Percentiles rank a stretch among this genome's conserved stretches.
phyloP scores from a whole-genome alignment of 192 early-diverging fungal species.

The Coemansia sp. region DNA sequence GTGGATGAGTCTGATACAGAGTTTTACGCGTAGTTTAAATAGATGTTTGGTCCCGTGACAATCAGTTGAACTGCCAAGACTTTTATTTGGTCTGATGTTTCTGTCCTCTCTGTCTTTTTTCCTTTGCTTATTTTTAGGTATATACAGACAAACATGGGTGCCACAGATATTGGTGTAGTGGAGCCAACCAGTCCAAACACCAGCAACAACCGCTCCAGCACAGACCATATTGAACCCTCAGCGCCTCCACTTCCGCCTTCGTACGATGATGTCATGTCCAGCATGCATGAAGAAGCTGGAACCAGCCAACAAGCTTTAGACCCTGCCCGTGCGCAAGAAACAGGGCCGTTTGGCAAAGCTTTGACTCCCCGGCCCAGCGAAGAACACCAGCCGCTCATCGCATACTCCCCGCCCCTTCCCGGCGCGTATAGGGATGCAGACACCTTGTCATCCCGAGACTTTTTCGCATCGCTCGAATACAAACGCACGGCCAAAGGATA shows the following conservation, averaged over 20 bases:
- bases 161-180: neutral
- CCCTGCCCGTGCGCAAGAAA: neutral
- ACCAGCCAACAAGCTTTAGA: constrained; percentile 3
- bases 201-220: neutral
- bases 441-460: constrained; percentile 35
- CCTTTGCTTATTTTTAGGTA: too few relatives aligned
- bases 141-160: too few relatives aligned
- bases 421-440: neutral
- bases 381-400: constrained; percentile 12
- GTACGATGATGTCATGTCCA: constrained; percentile 40
- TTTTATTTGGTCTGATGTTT: too few relatives aligned
- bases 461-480: constrained; percentile 45
- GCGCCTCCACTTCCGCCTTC: constrained; percentile 29
- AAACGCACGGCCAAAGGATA: constrained; percentile 43
- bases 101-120: too few relatives aligned
- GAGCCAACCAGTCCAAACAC: neutral
- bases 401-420: neutral
- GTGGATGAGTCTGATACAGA: constrained; percentile 21
- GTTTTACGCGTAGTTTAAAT: constrained; percentile 16
- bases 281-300: constrained; percentile 12
- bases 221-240: constrained; percentile 12
- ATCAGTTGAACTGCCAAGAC: too few relatives aligned
- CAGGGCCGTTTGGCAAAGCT: constrained; percentile 15
- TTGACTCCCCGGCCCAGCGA: neutral
- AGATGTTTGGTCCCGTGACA: neutral